Evolutionary conservation across 1,284 basidiomycete genomes (phyloP).

Genomic region (Leccinum subrobustum): DNA sequence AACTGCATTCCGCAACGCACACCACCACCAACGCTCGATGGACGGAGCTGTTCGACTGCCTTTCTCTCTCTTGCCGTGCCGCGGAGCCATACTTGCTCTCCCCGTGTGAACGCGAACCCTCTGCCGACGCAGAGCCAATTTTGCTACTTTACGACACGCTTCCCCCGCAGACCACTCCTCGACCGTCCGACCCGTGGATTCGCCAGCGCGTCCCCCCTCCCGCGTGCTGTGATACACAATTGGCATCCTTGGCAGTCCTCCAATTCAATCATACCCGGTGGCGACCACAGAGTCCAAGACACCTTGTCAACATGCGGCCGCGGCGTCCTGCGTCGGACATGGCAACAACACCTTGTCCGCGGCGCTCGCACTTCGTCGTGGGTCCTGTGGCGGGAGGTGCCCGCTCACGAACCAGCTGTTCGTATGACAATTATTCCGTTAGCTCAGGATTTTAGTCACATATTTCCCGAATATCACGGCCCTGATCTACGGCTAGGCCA

Average conservation of each 20-base stretch:
- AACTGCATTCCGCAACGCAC: constrained; percentile 6
- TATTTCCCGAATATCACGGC: constrained; percentile 10
- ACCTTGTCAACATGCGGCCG: constrained; percentile 17
- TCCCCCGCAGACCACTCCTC: constrained; percentile 1
- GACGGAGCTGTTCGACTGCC: constrained; percentile 13
- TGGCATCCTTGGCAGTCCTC: not conserved
- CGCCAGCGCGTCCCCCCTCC: constrained; percentile 4
- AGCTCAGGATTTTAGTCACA: constrained; percentile 2
- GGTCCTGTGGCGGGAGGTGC: not conserved
- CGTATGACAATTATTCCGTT: not conserved
- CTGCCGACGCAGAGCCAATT: constrained; percentile 1
- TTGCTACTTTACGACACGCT: constrained; percentile 3
- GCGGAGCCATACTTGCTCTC: constrained; percentile 2
- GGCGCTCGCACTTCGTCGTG: constrained; percentile 9
- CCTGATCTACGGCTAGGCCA: constrained; percentile 16
- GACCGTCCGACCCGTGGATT: constrained; percentile 10
- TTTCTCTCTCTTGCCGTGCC: constrained; percentile 8
- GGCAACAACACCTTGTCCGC: constrained; percentile 15
- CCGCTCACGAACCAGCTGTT: not conserved
- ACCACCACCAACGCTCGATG: not conserved
- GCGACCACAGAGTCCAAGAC: constrained; percentile 4
- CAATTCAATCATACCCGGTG: not conserved
- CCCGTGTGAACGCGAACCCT: constrained; percentile 16
- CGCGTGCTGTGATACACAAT: not conserved
- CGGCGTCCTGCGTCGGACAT: constrained; percentile 12